A percentile compares a stretch with the other conserved stretches of the same genome.
Evolutionary conservation across 73 alveolate genomes (phyloP).

Genomic region (Tetrahymena thermophila): DNA sequence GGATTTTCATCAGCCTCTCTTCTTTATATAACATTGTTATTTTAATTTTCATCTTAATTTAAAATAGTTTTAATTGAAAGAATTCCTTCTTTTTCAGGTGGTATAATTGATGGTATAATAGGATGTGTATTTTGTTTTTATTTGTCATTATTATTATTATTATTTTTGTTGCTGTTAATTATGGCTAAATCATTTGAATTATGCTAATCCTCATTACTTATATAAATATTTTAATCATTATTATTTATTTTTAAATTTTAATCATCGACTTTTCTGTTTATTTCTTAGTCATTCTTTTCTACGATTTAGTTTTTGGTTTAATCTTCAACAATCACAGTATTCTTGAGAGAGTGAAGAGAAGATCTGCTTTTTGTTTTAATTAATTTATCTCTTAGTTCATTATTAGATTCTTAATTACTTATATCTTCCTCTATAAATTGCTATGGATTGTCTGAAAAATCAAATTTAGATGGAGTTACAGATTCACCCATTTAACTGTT

Average conservation of each 20-base stretch:
- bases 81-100: background rate
- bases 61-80: background rate
- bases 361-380: background rate
- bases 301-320: background rate
- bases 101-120: background rate
- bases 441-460: background rate
- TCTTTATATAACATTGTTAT: background rate
- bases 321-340: background rate
- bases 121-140: background rate
- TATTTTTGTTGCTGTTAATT: too few relatives aligned
- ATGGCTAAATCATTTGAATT: too few relatives aligned
- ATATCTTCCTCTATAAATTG: background rate
- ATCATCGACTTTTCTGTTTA: background rate
- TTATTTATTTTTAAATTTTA: too few relatives aligned
- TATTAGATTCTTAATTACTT: background rate
- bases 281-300: background rate
- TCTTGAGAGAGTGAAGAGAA: background rate
- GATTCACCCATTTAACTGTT: background rate
- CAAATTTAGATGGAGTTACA: background rate
- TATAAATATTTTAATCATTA: too few relatives aligned
- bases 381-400: background rate
- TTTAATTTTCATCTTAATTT: background rate
- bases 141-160: background rate
- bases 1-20: background rate
- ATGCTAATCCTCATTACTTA: background rate